These are phyloP conservation scores for Umbellularia californica DNA, from an alignment of 164 flowering plant species.

Conservation along the genomic window DNA sequence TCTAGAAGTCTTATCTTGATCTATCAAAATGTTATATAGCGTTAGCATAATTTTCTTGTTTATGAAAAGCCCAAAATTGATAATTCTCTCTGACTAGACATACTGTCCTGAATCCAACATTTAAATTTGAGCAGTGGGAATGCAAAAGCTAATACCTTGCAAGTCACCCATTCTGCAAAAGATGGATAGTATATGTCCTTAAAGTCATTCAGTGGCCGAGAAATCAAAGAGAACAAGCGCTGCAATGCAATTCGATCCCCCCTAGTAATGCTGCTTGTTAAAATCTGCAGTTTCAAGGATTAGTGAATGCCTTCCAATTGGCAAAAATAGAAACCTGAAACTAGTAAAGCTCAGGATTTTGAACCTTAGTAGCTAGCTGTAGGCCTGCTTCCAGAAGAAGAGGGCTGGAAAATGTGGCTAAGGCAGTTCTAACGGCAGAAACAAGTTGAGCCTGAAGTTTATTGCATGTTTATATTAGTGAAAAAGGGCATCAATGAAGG, in stretches of 20 bases:
- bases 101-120: neutral
- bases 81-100: neutral
- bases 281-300: constrained; percentile 50
- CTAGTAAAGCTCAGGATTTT: neutral
- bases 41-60: neutral
- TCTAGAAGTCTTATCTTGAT: constrained; percentile 85
- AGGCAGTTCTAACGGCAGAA: constrained; percentile 89
- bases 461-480: constrained; percentile 16
- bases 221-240: constrained; percentile 79
- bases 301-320: constrained; percentile 4
- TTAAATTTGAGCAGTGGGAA: neutral
- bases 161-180: constrained; percentile 98
- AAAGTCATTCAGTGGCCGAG: constrained; percentile 79
- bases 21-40: constrained; percentile 24
- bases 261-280: constrained; percentile 81
- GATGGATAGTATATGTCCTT: constrained; percentile 92
- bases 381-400: constrained; percentile 89
- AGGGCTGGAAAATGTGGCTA: constrained; percentile 75
- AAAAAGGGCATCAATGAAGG: constrained; percentile 1
- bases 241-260: constrained; percentile 87
- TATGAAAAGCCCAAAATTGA: neutral
- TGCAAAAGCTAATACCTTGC: constrained; percentile 58
- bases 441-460: constrained; percentile 78
- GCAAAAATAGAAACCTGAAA: constrained; percentile 1
- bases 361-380: constrained; percentile 88